Base-by-base conservation (phyloP, 139 green algal genomes). In the Coccomyxa sp. region DNA sequence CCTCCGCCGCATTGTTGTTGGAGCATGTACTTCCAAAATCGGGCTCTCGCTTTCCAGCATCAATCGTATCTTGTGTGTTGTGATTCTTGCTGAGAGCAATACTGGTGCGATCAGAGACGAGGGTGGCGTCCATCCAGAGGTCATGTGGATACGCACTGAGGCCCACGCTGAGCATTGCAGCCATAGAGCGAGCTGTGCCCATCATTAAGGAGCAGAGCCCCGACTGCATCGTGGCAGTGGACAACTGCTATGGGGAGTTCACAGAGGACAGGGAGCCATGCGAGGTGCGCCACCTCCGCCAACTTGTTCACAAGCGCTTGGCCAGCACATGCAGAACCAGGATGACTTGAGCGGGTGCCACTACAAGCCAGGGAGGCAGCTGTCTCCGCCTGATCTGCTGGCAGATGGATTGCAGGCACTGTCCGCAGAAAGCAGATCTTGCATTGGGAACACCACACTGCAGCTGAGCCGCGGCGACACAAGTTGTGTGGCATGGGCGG, bases 221-320 rank as follows among this genome's bases (percentile, higher is more conserved):
- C 0, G 81, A 83, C 27, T 90, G 90, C 38, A 81, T 97, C 10
- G 89, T 99, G 45, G 86, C 93, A n/a, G 96, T 99, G 51, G 96
- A 99, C 89, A 99, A 99, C 88, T 99, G 96, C 93, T 99, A 99
- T 75, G 96, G 96, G 13, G 96, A 99, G 88, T 99, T 99, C 88
- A 96, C 96, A 3, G 95, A 97, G 75, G 83, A 85, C 45, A 74
- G 57, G 38, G 96, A 99, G 92, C 96, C 96, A 1, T 91, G 89
- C 45, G 89, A 87, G 77, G 89, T 92, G 67, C 67, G 88, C 11
- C 25, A 51, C 38, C 38, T 51, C 38, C 7, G 38, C 38, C 38
- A 7, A 51, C 38, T 51, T 7, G 38, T 11, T 3, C 38, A 51
- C 38, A 51, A 51, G 38, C 38, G 38, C 38, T 51, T 51, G 38